A percentile compares a stretch with the other conserved stretches of the same genome.
Conservation (phyloP, 1,284 basidiomycete genomes). For the Kwoniella shivajii region DNA sequence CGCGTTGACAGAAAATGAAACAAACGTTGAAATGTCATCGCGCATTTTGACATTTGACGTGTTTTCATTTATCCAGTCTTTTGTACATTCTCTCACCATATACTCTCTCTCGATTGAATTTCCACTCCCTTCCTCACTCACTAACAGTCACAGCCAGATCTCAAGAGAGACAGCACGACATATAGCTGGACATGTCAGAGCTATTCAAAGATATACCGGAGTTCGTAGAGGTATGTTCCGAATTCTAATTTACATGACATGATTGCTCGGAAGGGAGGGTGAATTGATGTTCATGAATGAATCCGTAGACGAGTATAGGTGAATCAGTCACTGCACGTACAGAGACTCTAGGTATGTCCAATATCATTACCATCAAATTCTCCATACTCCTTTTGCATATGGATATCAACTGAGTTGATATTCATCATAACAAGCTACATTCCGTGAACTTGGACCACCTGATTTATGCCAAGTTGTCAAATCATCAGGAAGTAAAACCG, state of each 20-base stretch:
- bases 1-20: too few relatives aligned
- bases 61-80: too few relatives aligned
- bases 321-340: slow-evolving; percentile 88
- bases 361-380: slow-evolving; percentile 1
- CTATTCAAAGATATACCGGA: slow-evolving; percentile 67
- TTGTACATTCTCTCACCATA: too few relatives aligned
- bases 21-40: too few relatives aligned
- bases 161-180: neutral
- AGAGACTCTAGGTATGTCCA: slow-evolving; percentile 78
- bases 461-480: slow-evolving; percentile 97
- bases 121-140: too few relatives aligned
- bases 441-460: slow-evolving; percentile 94
- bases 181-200: slow-evolving; percentile 50
- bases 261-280: too few relatives aligned
- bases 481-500: slow-evolving; percentile 72
- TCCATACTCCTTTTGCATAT: neutral
- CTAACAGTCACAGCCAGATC: neutral
- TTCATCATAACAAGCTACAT: slow-evolving; percentile 65
- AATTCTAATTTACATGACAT: neutral
- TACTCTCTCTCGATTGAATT: too few relatives aligned
- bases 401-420: neutral
- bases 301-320: slow-evolving; percentile 76
- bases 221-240: slow-evolving; percentile 65
- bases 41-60: too few relatives aligned
- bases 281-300: neutral